Conservation (phyloP, 768 basidiomycete genomes). For the Filobasidium wieringae region DNA sequence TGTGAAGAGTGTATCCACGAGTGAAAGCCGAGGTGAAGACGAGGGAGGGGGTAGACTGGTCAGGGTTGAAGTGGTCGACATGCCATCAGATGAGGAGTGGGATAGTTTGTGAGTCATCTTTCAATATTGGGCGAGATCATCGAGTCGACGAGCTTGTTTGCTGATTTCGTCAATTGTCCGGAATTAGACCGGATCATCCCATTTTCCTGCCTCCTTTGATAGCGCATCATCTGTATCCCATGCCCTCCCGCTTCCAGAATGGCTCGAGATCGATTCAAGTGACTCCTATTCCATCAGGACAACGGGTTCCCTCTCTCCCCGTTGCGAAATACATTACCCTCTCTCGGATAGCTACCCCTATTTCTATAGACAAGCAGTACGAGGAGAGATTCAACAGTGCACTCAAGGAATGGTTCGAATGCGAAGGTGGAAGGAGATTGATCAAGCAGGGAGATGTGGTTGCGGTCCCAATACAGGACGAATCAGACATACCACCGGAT, state of each 20-base stretch:
- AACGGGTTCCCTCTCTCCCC: constrained; percentile 28
- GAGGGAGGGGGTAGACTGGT: constrained; percentile 19
- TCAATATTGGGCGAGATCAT: neutral
- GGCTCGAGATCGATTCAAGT: no score
- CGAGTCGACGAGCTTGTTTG: no score
- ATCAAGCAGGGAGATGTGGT: constrained; percentile 32
- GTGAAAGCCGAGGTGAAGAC: constrained; percentile 7
- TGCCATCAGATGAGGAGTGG: constrained; percentile 17
- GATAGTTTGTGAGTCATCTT: constrained; percentile 19
- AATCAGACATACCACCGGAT: constrained; percentile 44
- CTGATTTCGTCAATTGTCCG: neutral
- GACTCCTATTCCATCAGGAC: constrained; percentile 33
- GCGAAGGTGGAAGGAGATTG: constrained; percentile 11
- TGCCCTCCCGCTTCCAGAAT: no score
- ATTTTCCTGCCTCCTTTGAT: constrained; percentile 27
- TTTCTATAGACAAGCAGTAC: constrained; percentile 31
- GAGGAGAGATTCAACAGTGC: constrained; percentile 28
- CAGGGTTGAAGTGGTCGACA: constrained; percentile 27
- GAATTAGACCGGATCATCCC: constrained; percentile 22
- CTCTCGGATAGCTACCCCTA: constrained; percentile 27
- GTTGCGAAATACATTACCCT: constrained; percentile 29
- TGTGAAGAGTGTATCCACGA: neutral
- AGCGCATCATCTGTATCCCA: constrained; percentile 21
- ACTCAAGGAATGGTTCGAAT: constrained; percentile 20
- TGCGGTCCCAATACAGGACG: constrained; percentile 21